Evolutionary conservation across 1,284 basidiomycete species (phyloP).

Genomic region (Bjerkandera adusta): DNA sequence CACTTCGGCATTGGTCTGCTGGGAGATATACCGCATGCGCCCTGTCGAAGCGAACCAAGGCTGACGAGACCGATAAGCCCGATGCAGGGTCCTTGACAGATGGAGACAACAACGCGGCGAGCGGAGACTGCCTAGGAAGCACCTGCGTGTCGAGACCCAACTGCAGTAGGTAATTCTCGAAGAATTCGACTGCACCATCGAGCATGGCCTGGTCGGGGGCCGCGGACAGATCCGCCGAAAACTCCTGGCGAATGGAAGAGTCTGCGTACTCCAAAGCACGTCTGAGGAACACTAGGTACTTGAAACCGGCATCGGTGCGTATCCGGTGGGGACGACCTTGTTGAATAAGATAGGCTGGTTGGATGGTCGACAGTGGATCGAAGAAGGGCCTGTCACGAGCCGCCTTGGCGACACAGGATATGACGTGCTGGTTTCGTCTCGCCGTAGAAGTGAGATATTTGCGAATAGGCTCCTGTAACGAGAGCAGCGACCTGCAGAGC

Average conservation of each 20-base stretch:
- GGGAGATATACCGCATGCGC: conserved; percentile 6
- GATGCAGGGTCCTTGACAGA: background rate
- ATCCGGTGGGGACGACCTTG: conserved; percentile 61
- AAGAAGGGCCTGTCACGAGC: conserved; percentile 51
- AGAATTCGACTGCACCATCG: conserved; percentile 23
- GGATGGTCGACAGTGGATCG: conserved; percentile 76
- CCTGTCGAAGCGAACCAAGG: conserved; percentile 6
- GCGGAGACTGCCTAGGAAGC: conserved; percentile 1
- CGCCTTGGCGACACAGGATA: conserved; percentile 47
- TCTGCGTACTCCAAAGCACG: conserved; percentile 43
- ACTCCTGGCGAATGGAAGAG: conserved; percentile 22
- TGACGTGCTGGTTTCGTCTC: conserved; percentile 25
- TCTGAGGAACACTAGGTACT: conserved; percentile 71
- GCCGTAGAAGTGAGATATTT: background rate
- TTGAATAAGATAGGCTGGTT: conserved; percentile 78
- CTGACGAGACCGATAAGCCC: background rate
- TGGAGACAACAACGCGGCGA: background rate
- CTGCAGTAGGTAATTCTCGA: conserved; percentile 19
- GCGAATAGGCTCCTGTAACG: background rate
- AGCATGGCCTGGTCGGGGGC: conserved; percentile 16
- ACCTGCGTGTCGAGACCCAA: conserved; percentile 7
- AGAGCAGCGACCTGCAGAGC: background rate
- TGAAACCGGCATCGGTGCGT: conserved; percentile 64
- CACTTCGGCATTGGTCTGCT: conserved; percentile 10
- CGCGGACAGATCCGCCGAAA: conserved; percentile 17